A percentile compares a stretch with the other conserved stretches of the same genome.
phyloP scores from a whole-genome alignment of 192 early-diverging fungal species.

The Phlyctochytrium arcticum region DNA sequence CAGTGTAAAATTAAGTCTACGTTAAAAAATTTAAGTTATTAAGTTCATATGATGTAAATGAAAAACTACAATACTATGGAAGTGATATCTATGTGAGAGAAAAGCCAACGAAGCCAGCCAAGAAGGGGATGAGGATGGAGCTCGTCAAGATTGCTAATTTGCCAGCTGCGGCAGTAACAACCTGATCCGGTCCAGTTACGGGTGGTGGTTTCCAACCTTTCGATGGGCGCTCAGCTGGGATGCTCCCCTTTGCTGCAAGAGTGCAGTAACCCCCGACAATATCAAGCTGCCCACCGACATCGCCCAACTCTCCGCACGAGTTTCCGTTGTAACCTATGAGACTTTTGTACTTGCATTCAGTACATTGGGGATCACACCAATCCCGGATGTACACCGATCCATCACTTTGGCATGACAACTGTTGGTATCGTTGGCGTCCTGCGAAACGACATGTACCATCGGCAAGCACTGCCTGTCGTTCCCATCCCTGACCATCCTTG shows the following conservation, averaged over 20 bases:
- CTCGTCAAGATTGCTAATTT: too few relatives aligned
- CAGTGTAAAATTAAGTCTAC: too few relatives aligned
- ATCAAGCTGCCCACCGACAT: neutral
- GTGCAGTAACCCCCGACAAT: slow-evolving; percentile 18
- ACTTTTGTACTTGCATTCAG: slow-evolving; percentile 7
- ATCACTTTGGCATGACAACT: slow-evolving; percentile 18
- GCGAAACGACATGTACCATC: slow-evolving; percentile 13
- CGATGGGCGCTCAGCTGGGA: neutral
- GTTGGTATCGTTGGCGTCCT: slow-evolving; percentile 1
- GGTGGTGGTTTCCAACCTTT: neutral
- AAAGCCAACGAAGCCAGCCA: too few relatives aligned
- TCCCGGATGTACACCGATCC: slow-evolving; percentile 13
- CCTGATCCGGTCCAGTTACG: neutral
- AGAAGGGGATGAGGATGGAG: too few relatives aligned
- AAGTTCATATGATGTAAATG: too few relatives aligned
- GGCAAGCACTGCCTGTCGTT: slow-evolving; percentile 6
- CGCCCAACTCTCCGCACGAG: slow-evolving; percentile 11
- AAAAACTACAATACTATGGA: too few relatives aligned
- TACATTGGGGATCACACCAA: slow-evolving; percentile 16
- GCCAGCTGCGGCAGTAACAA: slow-evolving; percentile 1
- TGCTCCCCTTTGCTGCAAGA: neutral
- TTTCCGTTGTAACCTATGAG: slow-evolving; percentile 2
- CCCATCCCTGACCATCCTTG: neutral
- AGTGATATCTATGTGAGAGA: too few relatives aligned
- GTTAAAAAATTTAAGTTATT: too few relatives aligned